These are phyloP conservation scores for Sabuloglossum arenarium DNA, from an alignment of 495 filamentous ascomycete genomes.

Conservation along the genomic window DNA sequence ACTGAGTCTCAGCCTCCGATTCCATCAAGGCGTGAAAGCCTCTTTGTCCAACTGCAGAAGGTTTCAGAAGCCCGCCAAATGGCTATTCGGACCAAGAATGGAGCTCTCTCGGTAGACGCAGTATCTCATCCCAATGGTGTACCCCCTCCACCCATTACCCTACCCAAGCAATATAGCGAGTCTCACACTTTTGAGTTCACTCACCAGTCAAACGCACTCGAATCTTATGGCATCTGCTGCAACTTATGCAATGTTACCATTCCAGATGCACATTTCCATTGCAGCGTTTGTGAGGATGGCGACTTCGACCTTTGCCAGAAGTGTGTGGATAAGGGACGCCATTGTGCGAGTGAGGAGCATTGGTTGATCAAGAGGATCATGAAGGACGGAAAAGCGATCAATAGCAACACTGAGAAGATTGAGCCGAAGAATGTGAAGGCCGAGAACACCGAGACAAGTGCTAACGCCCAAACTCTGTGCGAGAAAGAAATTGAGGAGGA, in stretches of 20 bases:
- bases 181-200: neutral
- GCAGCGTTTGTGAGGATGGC: conserved; percentile 74
- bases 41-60: neutral
- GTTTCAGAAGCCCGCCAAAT: neutral
- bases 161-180: neutral
- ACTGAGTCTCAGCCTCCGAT: neutral
- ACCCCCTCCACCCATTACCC: neutral
- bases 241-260: conserved; percentile 69
- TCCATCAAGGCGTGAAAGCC: neutral
- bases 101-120: neutral
- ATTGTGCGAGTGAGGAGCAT: conserved; percentile 58
- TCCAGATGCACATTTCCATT: conserved; percentile 58
- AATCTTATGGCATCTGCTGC: conserved; percentile 58
- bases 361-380: conserved; percentile 88
- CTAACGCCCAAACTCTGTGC: neutral
- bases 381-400: conserved; percentile 54
- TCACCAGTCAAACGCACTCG: conserved; percentile 4
- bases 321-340: conserved; percentile 53
- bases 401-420: conserved; percentile 65
- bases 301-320: conserved; percentile 83
- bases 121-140: too few species aligned
- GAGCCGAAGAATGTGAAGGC: conserved; percentile 33
- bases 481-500: neutral
- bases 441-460: neutral
- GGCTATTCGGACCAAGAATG: neutral